Base-by-base conservation (phyloP, 768 basidiomycete genomes). In the Lyophyllum shimeji region DNA sequence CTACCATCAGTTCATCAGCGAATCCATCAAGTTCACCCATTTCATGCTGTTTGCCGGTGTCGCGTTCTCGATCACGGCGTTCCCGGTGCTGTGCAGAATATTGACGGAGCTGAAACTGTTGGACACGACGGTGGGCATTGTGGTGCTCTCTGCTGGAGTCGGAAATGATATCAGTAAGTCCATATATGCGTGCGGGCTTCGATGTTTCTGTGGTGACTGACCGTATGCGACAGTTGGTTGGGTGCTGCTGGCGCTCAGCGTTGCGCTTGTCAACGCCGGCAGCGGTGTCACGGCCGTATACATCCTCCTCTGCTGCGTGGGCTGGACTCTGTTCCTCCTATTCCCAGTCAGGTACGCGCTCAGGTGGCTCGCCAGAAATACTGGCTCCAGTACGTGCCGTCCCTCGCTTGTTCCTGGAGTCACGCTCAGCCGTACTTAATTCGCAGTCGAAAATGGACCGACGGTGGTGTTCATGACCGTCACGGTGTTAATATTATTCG, bases 1-100 rank as follows among this genome's bases (percentile, higher is more conserved):
- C 7, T 98, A 94, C 74, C 70, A 74, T 11, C 65, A 84, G 56
- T 98, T 95, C 71, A 82, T 93, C 60, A 81, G 87, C 65, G 69
- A 74, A 1, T 75, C 71, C 45, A 79, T 87, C 47, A 78, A 85
- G 50, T 96, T 94, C 69, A 87, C 91, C 0, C 80, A 96, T 68
- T 98, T 98, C 71, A 86, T 97, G 82, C 84, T 99, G 34, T 98
- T 98, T 71, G 86, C 90, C 9, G 94, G 93, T 13, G 93, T 95
- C 20, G 93, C 94, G 0, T 94, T 87, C 73, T 87, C 89, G 2
- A 93, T 93, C 64, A 93, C 90, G 0, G 91, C 90, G 0, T 91
- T 93, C 59, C 91, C 93, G 0, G 88, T 94, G 1, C 76, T 94
- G 7, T 93, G 90, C 69, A 81, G 95, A 59, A 90, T 97, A 71